Conservation (phyloP, 768 basidiomycete genomes). For the Amanita fuliginea region DNA sequence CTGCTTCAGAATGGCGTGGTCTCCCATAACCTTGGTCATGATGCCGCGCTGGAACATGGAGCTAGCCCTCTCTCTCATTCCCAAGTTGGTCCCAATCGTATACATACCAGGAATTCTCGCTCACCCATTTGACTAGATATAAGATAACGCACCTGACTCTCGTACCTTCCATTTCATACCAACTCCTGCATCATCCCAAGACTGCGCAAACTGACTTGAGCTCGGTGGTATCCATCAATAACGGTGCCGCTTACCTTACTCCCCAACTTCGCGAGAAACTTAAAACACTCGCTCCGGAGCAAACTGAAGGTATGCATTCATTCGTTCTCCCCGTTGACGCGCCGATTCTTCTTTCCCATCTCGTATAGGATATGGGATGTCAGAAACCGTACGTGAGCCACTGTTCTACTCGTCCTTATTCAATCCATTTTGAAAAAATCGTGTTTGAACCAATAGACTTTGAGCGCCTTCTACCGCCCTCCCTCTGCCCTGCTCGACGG, state of each 20-base stretch:
- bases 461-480: slow-evolving; percentile 35
- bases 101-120: background rate
- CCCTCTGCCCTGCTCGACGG: slow-evolving; percentile 34
- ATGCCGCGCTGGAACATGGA: slow-evolving; percentile 46
- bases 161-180: slow-evolving; percentile 57
- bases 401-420: background rate
- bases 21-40: slow-evolving; percentile 37
- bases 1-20: slow-evolving; percentile 36
- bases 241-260: slow-evolving; percentile 63
- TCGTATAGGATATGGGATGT: slow-evolving; percentile 56
- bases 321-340: background rate
- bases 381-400: slow-evolving; percentile 40
- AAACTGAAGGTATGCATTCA: slow-evolving; percentile 33
- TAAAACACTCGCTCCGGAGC: slow-evolving; percentile 21
- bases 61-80: background rate
- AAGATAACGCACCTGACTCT: slow-evolving; percentile 36
- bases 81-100: background rate
- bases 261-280: slow-evolving; percentile 37
- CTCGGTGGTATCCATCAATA: slow-evolving; percentile 29
- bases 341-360: background rate
- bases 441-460: slow-evolving; percentile 30
- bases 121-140: slow-evolving; percentile 28
- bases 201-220: slow-evolving; percentile 41
- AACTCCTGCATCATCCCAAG: slow-evolving; percentile 47
- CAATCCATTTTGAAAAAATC: background rate